Base-by-base conservation (phyloP, 139 green algal species). In the Edaphochlamys debaryana region DNA sequence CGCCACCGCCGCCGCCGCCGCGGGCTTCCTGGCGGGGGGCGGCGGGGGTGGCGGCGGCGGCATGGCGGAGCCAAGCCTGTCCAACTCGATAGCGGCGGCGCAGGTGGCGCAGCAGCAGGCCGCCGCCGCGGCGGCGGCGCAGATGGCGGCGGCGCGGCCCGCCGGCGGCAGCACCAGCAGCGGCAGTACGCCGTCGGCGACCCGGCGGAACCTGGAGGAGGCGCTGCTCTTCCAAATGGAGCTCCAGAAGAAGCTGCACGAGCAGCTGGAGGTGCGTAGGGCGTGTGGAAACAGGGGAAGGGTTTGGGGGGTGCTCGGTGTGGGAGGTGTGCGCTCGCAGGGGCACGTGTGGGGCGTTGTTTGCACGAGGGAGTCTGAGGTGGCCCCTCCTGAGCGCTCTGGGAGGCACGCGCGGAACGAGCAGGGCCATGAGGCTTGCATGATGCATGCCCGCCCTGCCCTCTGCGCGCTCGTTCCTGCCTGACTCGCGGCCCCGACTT, bases 201-300 rank as follows among this genome's bases (percentile, higher is more conserved):
- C 74, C 71, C 74, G 42, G 23, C 66, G 78, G 32, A 92, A 91
- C 67, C 87, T 97, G 69, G 95, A 99, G 85, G 88, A 97, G 69
- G 96, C 96, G 36, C 83, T 99, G 84, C 62, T 95, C 68, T 91
- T 95, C 79, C 97, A 99, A 86, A 98, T 98, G 93, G 95, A 98
- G 66, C 95, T 99, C 89, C 97, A 99, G 93, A 96, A 95, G 82
- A 95, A 95, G 79, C 91, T 99, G 87, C 95, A 98, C 54, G 96
- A 99, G 54, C 96, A 99, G 91, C 90, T 98, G 23, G 96, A 98
- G 91, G 95, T 95, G 80, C 9, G 87, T 32, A 37, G 22, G 27
- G 23, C 4, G 6, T n/a, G 23, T 54, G 45, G 45, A 13, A 13
- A 54, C 11, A 54, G 45, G 13, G 45, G 45, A 54, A 54, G 45